phyloP scores from a whole-genome alignment of 257 asterid species.

The Forsythia suspensa region DNA sequence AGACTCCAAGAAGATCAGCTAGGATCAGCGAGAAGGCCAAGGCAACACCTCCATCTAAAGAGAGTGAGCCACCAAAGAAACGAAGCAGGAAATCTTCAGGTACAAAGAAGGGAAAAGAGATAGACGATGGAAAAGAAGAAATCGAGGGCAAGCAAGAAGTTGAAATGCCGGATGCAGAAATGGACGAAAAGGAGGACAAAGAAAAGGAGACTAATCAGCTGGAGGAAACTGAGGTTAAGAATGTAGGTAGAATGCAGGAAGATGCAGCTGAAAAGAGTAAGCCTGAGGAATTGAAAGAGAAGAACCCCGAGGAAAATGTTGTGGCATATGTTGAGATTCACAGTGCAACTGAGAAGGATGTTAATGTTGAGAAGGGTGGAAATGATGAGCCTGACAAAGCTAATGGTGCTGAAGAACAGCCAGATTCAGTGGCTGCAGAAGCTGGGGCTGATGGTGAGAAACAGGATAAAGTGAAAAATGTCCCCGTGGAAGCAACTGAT shows the following conservation, averaged over 20 bases:
- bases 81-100: constrained; percentile 36
- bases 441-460: neutral
- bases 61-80: constrained; percentile 38
- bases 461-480: neutral
- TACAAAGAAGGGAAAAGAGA: constrained; percentile 36
- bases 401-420: constrained; percentile 3
- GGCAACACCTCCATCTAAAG: constrained; percentile 29
- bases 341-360: constrained; percentile 1
- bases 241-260: constrained; percentile 4
- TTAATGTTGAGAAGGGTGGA: constrained; percentile 1
- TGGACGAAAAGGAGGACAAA: neutral
- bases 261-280: constrained; percentile 22
- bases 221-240: constrained; percentile 15
- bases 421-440: neutral
- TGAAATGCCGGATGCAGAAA: neutral
- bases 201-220: neutral
- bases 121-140: constrained; percentile 29
- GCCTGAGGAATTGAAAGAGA: neutral
- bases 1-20: constrained; percentile 55
- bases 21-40: constrained; percentile 50
- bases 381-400: constrained; percentile 16
- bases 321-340: constrained; percentile 1
- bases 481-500: neutral
- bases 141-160: constrained; percentile 31
- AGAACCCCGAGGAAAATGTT: constrained; percentile 13